Evolutionary conservation across 2,329 filamentous ascomycete genomes (phyloP).

Genomic region (Xylaria sp.): DNA sequence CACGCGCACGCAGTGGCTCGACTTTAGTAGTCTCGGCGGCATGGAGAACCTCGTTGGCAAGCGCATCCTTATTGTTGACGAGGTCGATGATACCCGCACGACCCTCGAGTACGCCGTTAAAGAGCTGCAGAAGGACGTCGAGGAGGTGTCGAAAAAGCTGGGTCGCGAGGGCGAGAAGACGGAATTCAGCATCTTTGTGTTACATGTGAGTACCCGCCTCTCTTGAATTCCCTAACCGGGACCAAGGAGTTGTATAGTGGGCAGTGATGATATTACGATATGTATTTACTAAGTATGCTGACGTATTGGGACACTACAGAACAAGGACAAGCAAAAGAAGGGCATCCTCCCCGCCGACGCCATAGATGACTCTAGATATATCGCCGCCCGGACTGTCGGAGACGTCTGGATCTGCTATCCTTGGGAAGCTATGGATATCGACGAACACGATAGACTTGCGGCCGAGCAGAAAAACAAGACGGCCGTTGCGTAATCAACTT

Average conservation of each 20-base stretch:
- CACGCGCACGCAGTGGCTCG: conserved; percentile 97
- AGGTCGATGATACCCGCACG: conserved; percentile 84
- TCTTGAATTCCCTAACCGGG: not conserved
- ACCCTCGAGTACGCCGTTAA: conserved; percentile 83
- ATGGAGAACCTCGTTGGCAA: conserved; percentile 85
- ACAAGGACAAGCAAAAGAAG: conserved; percentile 98
- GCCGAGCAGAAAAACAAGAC: conserved; percentile 55
- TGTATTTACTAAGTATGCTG: conserved; percentile 1
- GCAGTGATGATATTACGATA: not conserved
- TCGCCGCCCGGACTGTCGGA: conserved; percentile 86
- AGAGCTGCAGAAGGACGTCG: conserved; percentile 89
- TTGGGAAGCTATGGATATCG: conserved; percentile 95
- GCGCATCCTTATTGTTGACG: conserved; percentile 86
- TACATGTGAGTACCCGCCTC: conserved; percentile 74
- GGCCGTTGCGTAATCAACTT: conserved; percentile 38
- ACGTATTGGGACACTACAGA: conserved; percentile 61
- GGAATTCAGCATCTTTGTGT: conserved; percentile 92
- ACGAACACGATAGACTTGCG: conserved; percentile 84
- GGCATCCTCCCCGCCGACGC: conserved; percentile 83
- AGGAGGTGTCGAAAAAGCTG: conserved; percentile 78
- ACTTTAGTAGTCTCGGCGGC: conserved; percentile 75
- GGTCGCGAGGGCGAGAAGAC: conserved; percentile 79
- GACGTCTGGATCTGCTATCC: conserved; percentile 99
- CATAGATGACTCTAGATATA: conserved; percentile 77
- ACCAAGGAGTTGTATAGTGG: not conserved